Conservation (phyloP, 352 stramenopile species). For the Pythium phragmitis region DNA sequence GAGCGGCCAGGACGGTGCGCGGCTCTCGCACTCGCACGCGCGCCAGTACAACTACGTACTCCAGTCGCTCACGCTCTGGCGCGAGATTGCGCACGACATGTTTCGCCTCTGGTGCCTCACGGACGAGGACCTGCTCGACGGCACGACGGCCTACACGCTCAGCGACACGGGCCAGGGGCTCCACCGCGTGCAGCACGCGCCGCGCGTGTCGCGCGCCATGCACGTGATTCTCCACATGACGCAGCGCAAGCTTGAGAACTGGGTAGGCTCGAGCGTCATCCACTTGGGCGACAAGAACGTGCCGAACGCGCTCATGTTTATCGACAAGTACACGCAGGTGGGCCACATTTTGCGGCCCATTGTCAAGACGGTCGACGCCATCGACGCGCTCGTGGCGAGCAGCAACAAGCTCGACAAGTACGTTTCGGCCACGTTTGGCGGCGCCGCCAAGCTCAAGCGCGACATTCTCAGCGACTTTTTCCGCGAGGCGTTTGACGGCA, state of each 20-base stretch:
- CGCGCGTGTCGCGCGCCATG: slow-evolving; percentile 94
- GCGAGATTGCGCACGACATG: slow-evolving; percentile 96
- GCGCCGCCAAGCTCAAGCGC: slow-evolving; percentile 75
- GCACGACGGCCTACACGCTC: slow-evolving; percentile 82
- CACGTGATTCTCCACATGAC: slow-evolving; percentile 90
- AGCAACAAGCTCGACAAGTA: slow-evolving; percentile 58
- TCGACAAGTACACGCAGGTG: slow-evolving; percentile 98
- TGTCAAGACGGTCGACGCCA: slow-evolving; percentile 80
- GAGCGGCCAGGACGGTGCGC: slow-evolving; percentile 89
- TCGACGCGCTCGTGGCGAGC: slow-evolving; percentile 57
- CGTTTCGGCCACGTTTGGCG: slow-evolving; percentile 82
- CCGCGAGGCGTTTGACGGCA: slow-evolving; percentile 94
- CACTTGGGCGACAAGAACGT: slow-evolving; percentile 98
- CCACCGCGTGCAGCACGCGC: slow-evolving; percentile 92
- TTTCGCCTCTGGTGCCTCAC: slow-evolving; percentile 95
- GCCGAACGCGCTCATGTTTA: slow-evolving; percentile 97
- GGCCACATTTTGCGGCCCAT: slow-evolving; percentile 86
- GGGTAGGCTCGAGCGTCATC: slow-evolving; percentile 95
- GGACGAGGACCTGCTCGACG: slow-evolving; percentile 92
- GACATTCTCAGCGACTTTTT: slow-evolving; percentile 97
- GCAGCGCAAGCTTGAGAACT: slow-evolving; percentile 72
- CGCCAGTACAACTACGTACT: slow-evolving; percentile 96
- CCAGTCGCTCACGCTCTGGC: slow-evolving; percentile 95
- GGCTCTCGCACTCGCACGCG: slow-evolving; percentile 93
- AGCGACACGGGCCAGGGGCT: slow-evolving; percentile 95